Evolutionary conservation across 495 filamentous ascomycete genomes (phyloP).

Genomic region (Tuber borchii): DNA sequence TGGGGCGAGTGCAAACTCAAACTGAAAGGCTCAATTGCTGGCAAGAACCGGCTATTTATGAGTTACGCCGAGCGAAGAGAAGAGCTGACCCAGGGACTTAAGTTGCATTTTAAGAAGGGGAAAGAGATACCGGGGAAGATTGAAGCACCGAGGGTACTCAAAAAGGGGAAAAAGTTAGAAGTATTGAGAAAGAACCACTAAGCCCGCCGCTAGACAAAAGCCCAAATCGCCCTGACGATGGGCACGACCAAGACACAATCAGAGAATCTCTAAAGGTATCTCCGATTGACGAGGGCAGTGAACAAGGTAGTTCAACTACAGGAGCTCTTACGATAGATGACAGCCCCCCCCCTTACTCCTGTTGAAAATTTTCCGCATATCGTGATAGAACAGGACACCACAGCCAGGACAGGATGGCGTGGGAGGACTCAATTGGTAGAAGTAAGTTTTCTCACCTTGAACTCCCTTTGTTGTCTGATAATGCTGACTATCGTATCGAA

Average conservation of each 20-base stretch:
- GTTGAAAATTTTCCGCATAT: not conserved
- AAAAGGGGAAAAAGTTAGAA: too few species aligned
- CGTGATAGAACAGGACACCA: constrained; percentile 22
- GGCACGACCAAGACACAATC: not conserved
- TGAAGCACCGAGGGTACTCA: too few species aligned
- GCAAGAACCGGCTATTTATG: constrained; percentile 39
- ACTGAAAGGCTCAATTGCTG: too few species aligned
- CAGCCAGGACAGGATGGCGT: constrained; percentile 24
- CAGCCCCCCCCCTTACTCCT: not conserved
- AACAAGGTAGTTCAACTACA: not conserved
- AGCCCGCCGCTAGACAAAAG: constrained; percentile 7
- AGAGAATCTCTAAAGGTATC: not conserved
- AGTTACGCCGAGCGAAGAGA: constrained; percentile 41
- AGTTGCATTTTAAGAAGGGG: too few species aligned
- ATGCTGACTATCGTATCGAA: constrained; percentile 14
- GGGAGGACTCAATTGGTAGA: too few species aligned
- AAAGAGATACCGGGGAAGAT: too few species aligned
- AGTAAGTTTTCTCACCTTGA: too few species aligned
- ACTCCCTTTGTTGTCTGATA: not conserved
- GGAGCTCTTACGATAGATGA: not conserved
- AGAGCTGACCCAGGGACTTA: too few species aligned
- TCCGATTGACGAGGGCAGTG: not conserved
- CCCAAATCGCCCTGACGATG: not conserved
- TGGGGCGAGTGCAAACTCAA: too few species aligned
- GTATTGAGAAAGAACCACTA: too few species aligned